Conservation (phyloP, 1,284 basidiomycete genomes). For the Trichosporon sp. region DNA sequence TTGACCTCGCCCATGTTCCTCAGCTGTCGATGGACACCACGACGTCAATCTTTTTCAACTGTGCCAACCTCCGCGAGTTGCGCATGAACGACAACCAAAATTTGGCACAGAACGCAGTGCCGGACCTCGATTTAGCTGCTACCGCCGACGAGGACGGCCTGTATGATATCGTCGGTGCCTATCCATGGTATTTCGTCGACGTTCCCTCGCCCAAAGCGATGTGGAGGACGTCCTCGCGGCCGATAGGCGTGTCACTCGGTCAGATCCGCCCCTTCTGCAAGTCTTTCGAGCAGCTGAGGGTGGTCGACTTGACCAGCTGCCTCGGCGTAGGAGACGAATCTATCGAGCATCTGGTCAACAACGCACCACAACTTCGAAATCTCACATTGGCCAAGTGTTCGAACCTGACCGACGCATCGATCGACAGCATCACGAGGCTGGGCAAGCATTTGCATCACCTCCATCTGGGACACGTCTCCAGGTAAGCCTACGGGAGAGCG, state of each 20-base stretch:
- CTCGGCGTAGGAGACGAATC: constrained; percentile 80
- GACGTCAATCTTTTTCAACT: constrained; percentile 80
- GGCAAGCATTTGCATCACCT: constrained; percentile 93
- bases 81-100: constrained; percentile 76
- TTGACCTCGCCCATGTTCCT: constrained; percentile 85
- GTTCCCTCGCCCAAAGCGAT: constrained; percentile 24
- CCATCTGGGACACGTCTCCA: constrained; percentile 86
- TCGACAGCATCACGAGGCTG: constrained; percentile 81
- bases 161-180: constrained; percentile 20
- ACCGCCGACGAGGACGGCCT: constrained; percentile 30
- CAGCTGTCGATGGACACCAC: constrained; percentile 76
- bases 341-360: constrained; percentile 83
- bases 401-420: constrained; percentile 78
- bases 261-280: constrained; percentile 7
- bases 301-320: constrained; percentile 88
- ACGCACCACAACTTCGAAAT: constrained; percentile 87
- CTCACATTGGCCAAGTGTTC: constrained; percentile 90
- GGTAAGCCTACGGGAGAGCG: constrained; percentile 48
- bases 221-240: neutral
- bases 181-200: constrained; percentile 30
- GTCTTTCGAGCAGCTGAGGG: constrained; percentile 75
- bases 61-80: constrained; percentile 85
- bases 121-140: constrained; percentile 62
- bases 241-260: neutral
- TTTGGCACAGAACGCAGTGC: constrained; percentile 85